Base-by-base conservation (phyloP, 2,329 filamentous ascomycete genomes). In the Trichoderma sp. region DNA sequence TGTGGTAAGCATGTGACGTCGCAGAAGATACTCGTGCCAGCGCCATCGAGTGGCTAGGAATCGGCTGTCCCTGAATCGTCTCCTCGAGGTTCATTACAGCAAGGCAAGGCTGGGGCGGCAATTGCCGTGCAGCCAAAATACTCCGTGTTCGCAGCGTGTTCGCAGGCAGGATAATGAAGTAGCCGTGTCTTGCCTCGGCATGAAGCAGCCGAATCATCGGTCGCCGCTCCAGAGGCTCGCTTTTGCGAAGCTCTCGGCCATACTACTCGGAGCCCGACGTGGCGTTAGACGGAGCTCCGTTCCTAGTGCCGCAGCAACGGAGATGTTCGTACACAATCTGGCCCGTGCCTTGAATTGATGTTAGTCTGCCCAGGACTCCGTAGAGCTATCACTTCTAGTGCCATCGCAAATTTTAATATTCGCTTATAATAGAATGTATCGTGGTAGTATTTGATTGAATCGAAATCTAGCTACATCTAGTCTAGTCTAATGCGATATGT, bases 401-500 rank as follows among this genome's bases (percentile, higher is more conserved):
- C 33, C 21, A 41, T 41, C 14, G 33, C 31, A 27, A 33, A 63
- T 21, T 33, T 18, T 11, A 21, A 21, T 63, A 63, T 31, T 16
- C 33, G 18, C 31, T 33, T 56, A 24, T 56, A 24, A 14, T 21
- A 56, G 5, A 45, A 3, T 45, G 16, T 45, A 45, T 45, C 41
- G 50, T 56, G 50, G 21, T 35, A 21, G 21, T 56, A 21, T 68
- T 33, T 56, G 21, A 56, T 21, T 33, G 29, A 68, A 68, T n/a
- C 27, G 60, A 27, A 35, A 41, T 56, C 66, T 29, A 21, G 53
- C 59, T 65, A 38, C 56, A 38, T 38, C 29, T 59, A 18, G 7
- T 33, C 18, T 53, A 53, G 60, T 68, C 21, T 74, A 91, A 80
- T 98, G 97, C 79, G 95, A 98, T 81, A 99, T 98, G 85, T 98